Evolutionary conservation across 345 rosid species (phyloP).

Genomic region (Geranium rotundifolium): DNA sequence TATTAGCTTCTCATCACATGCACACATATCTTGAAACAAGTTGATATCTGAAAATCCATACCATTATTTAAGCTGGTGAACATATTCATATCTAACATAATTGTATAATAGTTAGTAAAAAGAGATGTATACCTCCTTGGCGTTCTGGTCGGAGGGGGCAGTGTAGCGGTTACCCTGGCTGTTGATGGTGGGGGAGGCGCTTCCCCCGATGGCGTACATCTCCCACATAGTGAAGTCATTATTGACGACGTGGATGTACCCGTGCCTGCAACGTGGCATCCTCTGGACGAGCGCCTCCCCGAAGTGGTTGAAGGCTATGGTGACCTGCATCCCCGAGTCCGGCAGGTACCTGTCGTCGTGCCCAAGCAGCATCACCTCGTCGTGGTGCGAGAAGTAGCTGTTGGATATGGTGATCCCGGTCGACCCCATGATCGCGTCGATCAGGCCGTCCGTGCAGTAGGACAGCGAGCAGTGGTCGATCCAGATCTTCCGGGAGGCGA

Average conservation of each 20-base stretch:
- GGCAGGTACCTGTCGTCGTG: conserved; percentile 47
- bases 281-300: conserved; percentile 80
- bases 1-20: too few relatives aligned
- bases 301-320: conserved; percentile 84
- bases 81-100: too few relatives aligned
- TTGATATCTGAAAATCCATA: too few relatives aligned
- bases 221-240: conserved; percentile 83
- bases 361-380: conserved; percentile 89
- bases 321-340: conserved; percentile 87
- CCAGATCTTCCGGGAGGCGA: conserved; percentile 70
- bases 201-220: conserved; percentile 98
- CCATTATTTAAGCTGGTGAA: too few relatives aligned
- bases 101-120: too few relatives aligned
- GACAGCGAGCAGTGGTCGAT: conserved; percentile 80
- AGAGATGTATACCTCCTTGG: conserved; percentile 52
- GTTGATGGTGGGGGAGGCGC: conserved; percentile 84
- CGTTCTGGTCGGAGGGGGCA: conserved; percentile 54
- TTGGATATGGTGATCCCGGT: conserved; percentile 79
- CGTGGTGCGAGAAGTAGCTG: conserved; percentile 59
- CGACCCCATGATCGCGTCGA: conserved; percentile 85
- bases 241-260: conserved; percentile 92
- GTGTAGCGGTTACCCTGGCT: conserved; percentile 94
- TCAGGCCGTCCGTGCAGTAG: conserved; percentile 63
- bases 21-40: too few relatives aligned
- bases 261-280: conserved; percentile 87